These are phyloP conservation scores for Clarireedia homoeocarpa DNA, from an alignment of 2,329 filamentous ascomycete species.

Conservation along the genomic window DNA sequence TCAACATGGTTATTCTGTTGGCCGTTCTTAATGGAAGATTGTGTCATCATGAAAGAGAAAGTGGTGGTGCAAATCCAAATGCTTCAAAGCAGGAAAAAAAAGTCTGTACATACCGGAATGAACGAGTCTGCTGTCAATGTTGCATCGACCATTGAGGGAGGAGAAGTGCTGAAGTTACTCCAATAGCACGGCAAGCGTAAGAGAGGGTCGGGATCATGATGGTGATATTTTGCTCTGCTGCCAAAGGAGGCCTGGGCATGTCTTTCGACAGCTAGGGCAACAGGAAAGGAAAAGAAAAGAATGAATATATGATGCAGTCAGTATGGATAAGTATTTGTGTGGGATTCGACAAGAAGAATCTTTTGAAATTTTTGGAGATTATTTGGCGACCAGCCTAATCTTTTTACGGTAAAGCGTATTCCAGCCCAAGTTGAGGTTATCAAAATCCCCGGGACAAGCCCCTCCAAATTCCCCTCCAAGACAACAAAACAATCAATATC, in stretches of 20 bases:
- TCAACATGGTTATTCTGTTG: conserved; percentile 57
- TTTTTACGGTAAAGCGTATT: background rate
- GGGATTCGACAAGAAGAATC: background rate
- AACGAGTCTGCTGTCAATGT: too few species aligned
- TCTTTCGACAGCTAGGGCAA: too few species aligned
- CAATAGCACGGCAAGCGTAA: too few species aligned
- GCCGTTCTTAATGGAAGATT: conserved; percentile 53
- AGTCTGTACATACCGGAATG: too few species aligned
- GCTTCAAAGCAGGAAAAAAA: too few species aligned
- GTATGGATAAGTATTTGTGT: background rate
- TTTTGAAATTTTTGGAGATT: background rate
- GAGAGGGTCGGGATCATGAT: too few species aligned
- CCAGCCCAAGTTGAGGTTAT: conserved; percentile 3
- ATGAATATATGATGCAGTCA: background rate
- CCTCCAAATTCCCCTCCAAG: conserved; percentile 9
- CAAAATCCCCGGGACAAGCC: conserved; percentile 6
- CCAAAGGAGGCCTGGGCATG: too few species aligned
- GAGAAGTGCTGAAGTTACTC: too few species aligned
- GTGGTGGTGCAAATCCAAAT: too few species aligned
- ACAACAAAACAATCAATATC: conserved; percentile 2
- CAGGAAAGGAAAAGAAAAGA: background rate
- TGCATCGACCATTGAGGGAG: too few species aligned
- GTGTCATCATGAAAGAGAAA: conserved; percentile 43
- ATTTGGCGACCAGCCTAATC: conserved; percentile 1
- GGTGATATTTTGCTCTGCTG: too few species aligned